Conservation (phyloP, 345 rosid species). For the Abelmoschus esculentus region DNA sequence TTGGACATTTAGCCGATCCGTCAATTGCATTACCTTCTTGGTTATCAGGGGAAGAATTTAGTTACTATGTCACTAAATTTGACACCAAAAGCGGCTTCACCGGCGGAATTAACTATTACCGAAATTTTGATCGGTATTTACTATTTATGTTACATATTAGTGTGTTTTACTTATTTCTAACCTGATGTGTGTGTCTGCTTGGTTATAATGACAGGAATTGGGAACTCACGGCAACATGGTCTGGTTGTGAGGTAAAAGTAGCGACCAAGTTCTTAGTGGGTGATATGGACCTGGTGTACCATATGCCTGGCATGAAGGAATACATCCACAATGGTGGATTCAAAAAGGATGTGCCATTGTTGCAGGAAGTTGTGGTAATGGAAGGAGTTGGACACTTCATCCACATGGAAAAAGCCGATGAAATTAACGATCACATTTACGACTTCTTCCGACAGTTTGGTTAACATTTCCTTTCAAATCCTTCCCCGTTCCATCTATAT, state of each 20-base stretch:
- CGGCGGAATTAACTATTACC: slow-evolving; percentile 52
- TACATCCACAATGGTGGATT: slow-evolving; percentile 1
- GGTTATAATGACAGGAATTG: neutral
- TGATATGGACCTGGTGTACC: slow-evolving; percentile 12
- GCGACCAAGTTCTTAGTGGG: slow-evolving; percentile 5
- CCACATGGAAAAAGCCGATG: slow-evolving; percentile 7
- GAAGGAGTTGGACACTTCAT: slow-evolving; percentile 16
- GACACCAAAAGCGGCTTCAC: slow-evolving; percentile 48
- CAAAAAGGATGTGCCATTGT: slow-evolving; percentile 10
- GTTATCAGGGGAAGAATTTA: slow-evolving; percentile 53
- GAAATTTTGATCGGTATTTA: slow-evolving; percentile 14
- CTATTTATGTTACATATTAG: too few relatives aligned
- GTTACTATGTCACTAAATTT: slow-evolving; percentile 50
- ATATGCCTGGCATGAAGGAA: slow-evolving; percentile 2
- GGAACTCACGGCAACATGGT: slow-evolving; percentile 13
- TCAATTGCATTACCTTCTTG: slow-evolving; percentile 44
- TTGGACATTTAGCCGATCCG: slow-evolving; percentile 23
- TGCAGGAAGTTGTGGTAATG: slow-evolving; percentile 9
- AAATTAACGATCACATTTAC: slow-evolving; percentile 7
- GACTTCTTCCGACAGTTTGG: slow-evolving; percentile 8
- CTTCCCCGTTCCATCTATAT: neutral
- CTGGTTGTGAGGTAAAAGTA: slow-evolving; percentile 2
- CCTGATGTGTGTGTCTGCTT: neutral
- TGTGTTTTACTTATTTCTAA: too few relatives aligned
- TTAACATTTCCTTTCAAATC: neutral